These are phyloP conservation scores for Cercophora samala DNA, from an alignment of 495 filamentous ascomycete species.

Conservation along the genomic window DNA sequence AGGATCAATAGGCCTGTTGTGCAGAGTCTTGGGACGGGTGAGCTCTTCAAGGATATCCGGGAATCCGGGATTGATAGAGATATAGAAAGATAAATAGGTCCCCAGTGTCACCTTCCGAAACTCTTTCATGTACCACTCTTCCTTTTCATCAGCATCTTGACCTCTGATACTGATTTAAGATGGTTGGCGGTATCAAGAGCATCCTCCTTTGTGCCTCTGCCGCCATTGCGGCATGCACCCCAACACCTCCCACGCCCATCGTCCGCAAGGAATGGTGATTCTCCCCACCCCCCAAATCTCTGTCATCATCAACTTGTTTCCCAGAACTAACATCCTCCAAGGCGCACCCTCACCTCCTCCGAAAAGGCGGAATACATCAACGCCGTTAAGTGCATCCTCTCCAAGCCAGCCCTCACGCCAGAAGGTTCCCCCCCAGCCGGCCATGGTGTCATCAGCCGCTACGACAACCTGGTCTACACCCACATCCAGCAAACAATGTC, in stretches of 20 bases:
- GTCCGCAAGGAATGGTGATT: slow-evolving; percentile 22
- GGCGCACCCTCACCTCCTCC: slow-evolving; percentile 22
- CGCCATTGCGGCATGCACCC: not conserved
- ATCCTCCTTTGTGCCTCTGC: not conserved
- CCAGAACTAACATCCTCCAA: slow-evolving; percentile 6
- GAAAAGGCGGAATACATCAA: slow-evolving; percentile 20
- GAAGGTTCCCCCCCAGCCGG: slow-evolving; percentile 6
- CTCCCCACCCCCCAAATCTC: not conserved
- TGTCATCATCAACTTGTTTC: not conserved
- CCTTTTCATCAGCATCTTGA: not conserved
- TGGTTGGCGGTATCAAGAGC: not conserved
- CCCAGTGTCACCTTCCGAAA: not conserved
- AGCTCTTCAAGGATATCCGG: not conserved
- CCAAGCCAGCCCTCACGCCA: slow-evolving; percentile 21
- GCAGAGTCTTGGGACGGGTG: not conserved
- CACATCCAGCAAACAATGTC: slow-evolving; percentile 37
- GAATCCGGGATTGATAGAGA: not conserved
- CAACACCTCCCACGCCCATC: not conserved
- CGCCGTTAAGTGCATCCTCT: slow-evolving; percentile 27
- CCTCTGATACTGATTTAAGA: not conserved
- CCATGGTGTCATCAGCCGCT: slow-evolving; percentile 28
- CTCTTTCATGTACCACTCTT: not conserved
- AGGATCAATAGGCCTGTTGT: not conserved
- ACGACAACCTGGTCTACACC: slow-evolving; percentile 41
- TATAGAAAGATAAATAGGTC: not conserved